Percentiles rank a stretch among this genome's conserved stretches.
Conservation (phyloP, 257 asterid genomes). For the Scutellaria galericulata region DNA sequence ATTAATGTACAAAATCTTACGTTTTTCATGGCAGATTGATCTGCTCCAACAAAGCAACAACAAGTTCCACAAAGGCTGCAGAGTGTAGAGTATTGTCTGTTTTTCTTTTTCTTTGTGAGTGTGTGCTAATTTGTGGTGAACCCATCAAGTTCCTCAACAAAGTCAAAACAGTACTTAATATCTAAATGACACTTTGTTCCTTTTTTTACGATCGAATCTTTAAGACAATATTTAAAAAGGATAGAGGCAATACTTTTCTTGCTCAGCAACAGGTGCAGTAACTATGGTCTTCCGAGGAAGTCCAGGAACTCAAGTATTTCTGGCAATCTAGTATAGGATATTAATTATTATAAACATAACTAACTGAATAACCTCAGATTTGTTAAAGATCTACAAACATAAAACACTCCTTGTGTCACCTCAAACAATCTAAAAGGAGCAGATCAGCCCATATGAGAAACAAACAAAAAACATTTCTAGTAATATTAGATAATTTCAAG, state of each 20-base stretch:
- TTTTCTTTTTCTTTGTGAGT: neutral
- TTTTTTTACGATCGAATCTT: constrained; percentile 28
- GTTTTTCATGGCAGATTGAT: constrained; percentile 44
- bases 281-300: constrained; percentile 66
- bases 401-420: neutral
- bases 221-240: constrained; percentile 54
- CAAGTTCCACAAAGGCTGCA: constrained; percentile 22
- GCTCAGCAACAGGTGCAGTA: constrained; percentile 22
- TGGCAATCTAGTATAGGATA: constrained; percentile 8
- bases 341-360: constrained; percentile 3
- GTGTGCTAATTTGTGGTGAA: neutral
- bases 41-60: constrained; percentile 53
- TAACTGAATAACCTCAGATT: constrained; percentile 4
- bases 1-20: constrained; percentile 25
- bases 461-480: constrained; percentile 9
- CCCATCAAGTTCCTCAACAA: no score
- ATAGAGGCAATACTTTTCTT: constrained; percentile 74
- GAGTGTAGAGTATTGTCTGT: neutral
- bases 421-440: constrained; percentile 15
- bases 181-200: neutral
- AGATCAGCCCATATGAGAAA: neutral
- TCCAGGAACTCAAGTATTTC: constrained; percentile 88
- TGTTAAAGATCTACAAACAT: constrained; percentile 19
- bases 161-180: neutral
- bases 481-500: no score